These are phyloP conservation scores for Ploettnerulaceae sp. DNA, from an alignment of 2,329 filamentous ascomycete genomes.

Conservation along the genomic window DNA sequence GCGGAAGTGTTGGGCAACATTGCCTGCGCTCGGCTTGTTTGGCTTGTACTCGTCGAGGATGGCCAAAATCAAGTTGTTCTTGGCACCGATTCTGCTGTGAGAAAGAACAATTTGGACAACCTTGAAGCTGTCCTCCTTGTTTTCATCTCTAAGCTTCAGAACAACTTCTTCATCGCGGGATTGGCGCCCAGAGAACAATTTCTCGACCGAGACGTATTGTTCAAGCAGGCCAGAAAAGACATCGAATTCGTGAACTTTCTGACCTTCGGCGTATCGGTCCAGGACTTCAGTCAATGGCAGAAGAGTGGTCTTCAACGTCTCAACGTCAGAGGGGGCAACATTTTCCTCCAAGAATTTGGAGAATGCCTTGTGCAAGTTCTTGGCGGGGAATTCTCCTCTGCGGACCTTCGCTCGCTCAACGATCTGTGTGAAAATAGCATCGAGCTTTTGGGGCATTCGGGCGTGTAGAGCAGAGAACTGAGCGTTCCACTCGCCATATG, in stretches of 20 bases:
- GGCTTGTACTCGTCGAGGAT: constrained; percentile 92
- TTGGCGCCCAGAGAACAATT: constrained; percentile 78
- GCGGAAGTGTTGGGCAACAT: constrained; percentile 83
- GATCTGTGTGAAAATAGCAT: constrained; percentile 73
- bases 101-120: constrained; percentile 89
- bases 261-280: constrained; percentile 74
- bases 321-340: constrained; percentile 66
- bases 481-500: constrained; percentile 93
- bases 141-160: constrained; percentile 86
- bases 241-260: constrained; percentile 84
- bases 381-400: constrained; percentile 84
- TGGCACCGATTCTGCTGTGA: constrained; percentile 84
- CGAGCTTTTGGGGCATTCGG: constrained; percentile 92
- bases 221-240: constrained; percentile 77
- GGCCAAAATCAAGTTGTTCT: constrained; percentile 89
- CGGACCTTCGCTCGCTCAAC: constrained; percentile 78
- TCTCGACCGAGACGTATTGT: constrained; percentile 78
- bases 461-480: constrained; percentile 96
- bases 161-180: constrained; percentile 91
- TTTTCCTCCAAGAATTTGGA: constrained; percentile 86
- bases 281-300: constrained; percentile 74
- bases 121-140: constrained; percentile 84
- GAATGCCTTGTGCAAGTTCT: constrained; percentile 78
- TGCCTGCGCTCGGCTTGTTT: constrained; percentile 86
- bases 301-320: constrained; percentile 67